These are phyloP conservation scores for Erigeron canadensis DNA, from an alignment of 129 eudicot species.

Conservation along the genomic window DNA sequence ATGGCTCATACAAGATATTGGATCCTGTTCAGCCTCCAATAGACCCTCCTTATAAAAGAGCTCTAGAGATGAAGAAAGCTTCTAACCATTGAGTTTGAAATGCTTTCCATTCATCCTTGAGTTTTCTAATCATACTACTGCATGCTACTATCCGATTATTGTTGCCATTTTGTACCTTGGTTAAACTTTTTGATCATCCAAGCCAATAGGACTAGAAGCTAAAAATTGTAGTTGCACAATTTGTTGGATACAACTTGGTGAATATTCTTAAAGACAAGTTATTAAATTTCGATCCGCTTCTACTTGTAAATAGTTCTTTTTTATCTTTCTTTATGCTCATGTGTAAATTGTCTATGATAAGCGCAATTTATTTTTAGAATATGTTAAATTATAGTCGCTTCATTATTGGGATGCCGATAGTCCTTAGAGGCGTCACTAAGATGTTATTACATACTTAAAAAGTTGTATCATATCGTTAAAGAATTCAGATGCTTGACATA, in stretches of 20 bases:
- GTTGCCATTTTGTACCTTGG: not conserved
- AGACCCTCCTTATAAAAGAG: constrained; percentile 96
- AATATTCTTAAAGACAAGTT: not conserved
- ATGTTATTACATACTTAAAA: no score
- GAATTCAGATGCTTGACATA: no score
- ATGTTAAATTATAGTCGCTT: no score
- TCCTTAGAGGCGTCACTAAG: no score
- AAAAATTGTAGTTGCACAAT: not conserved
- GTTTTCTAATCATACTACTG: constrained; percentile 12
- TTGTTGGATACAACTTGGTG: not conserved
- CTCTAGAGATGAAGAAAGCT: constrained; percentile 93
- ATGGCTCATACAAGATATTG: constrained; percentile 69
- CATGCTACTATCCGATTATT: constrained; percentile 12
- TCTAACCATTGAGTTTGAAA: constrained; percentile 57
- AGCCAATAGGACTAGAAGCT: not conserved
- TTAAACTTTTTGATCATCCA: not conserved
- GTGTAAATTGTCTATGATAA: no score
- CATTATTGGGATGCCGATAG: no score
- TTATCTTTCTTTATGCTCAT: no score
- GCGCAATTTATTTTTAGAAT: no score
- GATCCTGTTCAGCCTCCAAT: constrained; percentile 99
- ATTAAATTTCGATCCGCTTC: no score
- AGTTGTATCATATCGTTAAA: no score
- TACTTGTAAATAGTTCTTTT: no score
- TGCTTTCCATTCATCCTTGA: constrained; percentile 49